A percentile compares a stretch with the other conserved stretches of the same genome.
phyloP scores from a whole-genome alignment of 108 stramenopile species.

The Discostella stelligeroides region DNA sequence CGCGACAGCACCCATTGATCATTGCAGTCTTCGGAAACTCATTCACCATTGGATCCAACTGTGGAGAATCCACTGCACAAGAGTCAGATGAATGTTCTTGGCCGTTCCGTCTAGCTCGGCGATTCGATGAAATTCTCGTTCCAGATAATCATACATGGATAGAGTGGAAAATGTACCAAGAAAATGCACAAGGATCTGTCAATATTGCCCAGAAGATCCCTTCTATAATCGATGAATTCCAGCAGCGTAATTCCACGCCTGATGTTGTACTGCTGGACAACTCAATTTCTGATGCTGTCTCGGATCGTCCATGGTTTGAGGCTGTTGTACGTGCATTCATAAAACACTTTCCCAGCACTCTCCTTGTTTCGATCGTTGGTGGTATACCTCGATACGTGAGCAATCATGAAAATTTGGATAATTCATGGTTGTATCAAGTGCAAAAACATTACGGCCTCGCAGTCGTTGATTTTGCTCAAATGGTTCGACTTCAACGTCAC shows the following conservation, averaged over 20 bases:
- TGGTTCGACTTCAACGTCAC: conserved; percentile 8
- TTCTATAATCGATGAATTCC: conserved; percentile 18
- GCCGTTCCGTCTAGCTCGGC: conserved; percentile 1
- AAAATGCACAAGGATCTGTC: conserved; percentile 22
- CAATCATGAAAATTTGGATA: neutral
- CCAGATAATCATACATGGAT: neutral
- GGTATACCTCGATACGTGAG: conserved; percentile 6
- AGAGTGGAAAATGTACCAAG: conserved; percentile 22
- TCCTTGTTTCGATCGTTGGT: conserved; percentile 22
- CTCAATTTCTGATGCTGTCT: neutral
- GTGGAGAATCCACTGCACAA: conserved; percentile 15
- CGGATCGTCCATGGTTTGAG: conserved; percentile 20
- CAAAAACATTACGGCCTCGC: conserved; percentile 16
- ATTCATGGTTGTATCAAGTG: neutral
- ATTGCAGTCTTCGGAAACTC: conserved; percentile 15
- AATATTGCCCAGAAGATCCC: conserved; percentile 29
- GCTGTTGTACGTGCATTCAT: conserved; percentile 23
- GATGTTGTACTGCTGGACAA: conserved; percentile 28
- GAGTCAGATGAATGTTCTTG: neutral
- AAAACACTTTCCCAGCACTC: conserved; percentile 6
- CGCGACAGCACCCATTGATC: neutral
- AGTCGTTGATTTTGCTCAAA: conserved; percentile 7
- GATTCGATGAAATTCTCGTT: conserved; percentile 10
- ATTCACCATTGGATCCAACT: conserved; percentile 24
- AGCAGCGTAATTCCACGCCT: conserved; percentile 3